Conservation (phyloP, 2,329 filamentous ascomycete species). For the Penicillium thymicola region DNA sequence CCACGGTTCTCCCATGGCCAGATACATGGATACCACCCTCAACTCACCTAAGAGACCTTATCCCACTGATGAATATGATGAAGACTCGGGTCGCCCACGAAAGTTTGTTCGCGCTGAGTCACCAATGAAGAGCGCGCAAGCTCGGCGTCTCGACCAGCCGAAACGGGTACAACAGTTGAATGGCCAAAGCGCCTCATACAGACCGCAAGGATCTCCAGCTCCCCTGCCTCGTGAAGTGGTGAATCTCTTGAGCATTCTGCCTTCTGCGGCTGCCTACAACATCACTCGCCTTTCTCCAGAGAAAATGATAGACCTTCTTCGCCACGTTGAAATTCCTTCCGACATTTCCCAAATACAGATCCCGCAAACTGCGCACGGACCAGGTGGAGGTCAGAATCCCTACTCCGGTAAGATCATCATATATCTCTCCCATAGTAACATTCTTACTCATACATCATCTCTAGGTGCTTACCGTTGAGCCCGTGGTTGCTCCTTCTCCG, state of each 20-base stretch:
- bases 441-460: not conserved
- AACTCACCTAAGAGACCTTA: slow-evolving; percentile 57
- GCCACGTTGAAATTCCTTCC: slow-evolving; percentile 64
- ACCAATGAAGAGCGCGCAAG: slow-evolving; percentile 85
- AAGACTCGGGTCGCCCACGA: slow-evolving; percentile 69
- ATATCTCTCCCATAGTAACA: not conserved
- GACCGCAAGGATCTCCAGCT: slow-evolving; percentile 56
- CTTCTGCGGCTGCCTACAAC: slow-evolving; percentile 68
- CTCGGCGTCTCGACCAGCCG: slow-evolving; percentile 77
- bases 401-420: slow-evolving; percentile 33
- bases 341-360: slow-evolving; percentile 39
- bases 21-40: slow-evolving; percentile 36
- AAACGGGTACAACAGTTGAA: slow-evolving; percentile 45
- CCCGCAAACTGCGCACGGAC: slow-evolving; percentile 32
- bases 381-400: slow-evolving; percentile 24
- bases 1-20: slow-evolving; percentile 36
- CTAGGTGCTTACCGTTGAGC: slow-evolving; percentile 23
- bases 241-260: slow-evolving; percentile 68
- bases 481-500: not conserved
- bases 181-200: slow-evolving; percentile 35
- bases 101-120: slow-evolving; percentile 89
- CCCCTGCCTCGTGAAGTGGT: slow-evolving; percentile 69
- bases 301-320: slow-evolving; percentile 70
- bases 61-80: slow-evolving; percentile 66
- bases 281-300: slow-evolving; percentile 66